These are phyloP conservation scores for Circinella umbellata DNA, from an alignment of 371 early-diverging fungal genomes.

Conservation along the genomic window DNA sequence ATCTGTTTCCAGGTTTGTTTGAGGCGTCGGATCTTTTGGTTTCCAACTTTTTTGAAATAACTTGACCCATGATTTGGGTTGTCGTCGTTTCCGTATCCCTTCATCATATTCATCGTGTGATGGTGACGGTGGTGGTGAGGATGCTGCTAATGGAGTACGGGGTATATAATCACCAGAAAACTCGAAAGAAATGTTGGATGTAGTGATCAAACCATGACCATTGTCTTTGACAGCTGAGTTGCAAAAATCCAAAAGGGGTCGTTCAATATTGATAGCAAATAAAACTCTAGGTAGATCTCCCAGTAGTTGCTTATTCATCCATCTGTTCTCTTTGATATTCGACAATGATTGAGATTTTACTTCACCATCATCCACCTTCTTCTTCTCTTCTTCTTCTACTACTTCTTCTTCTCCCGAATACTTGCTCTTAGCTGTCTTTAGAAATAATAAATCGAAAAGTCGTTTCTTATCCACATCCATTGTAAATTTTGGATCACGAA, in stretches of 20 bases:
- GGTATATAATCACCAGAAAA: slow-evolving; percentile 27
- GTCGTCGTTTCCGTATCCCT: slow-evolving; percentile 24
- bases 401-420: background rate
- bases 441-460: background rate
- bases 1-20: slow-evolving; percentile 5
- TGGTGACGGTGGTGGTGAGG: slow-evolving; percentile 15
- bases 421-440: background rate
- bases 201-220: slow-evolving; percentile 17
- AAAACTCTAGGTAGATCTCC: slow-evolving; percentile 24
- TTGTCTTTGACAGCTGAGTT: slow-evolving; percentile 8
- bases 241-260: slow-evolving; percentile 21
- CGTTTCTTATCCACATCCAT: slow-evolving; percentile 13
- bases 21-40: background rate
- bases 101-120: slow-evolving; percentile 8
- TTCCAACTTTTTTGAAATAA: slow-evolving; percentile 41
- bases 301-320: background rate
- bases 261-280: slow-evolving; percentile 17
- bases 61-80: slow-evolving; percentile 39
- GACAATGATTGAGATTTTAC: background rate
- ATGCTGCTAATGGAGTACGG: slow-evolving; percentile 6
- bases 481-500: slow-evolving; percentile 11
- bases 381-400: background rate
- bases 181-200: slow-evolving; percentile 21
- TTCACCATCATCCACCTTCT: background rate
- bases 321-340: background rate